These are phyloP conservation scores for Glycine tomentella DNA, from an alignment of 306 rosid species.

Conservation along the genomic window DNA sequence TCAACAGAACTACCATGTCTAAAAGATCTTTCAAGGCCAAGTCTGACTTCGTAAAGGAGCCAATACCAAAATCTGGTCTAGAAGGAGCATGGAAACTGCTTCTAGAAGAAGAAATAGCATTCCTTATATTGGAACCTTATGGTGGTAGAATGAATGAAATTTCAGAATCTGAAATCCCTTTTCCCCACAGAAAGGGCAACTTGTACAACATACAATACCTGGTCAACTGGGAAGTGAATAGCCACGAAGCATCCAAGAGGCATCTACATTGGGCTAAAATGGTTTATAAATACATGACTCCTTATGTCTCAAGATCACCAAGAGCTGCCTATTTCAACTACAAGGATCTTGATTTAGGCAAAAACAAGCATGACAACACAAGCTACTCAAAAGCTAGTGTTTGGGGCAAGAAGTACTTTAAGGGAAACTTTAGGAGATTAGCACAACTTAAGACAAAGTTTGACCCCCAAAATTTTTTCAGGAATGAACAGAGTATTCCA, in stretches of 20 bases:
- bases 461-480: conserved; percentile 54
- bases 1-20: conserved; percentile 46
- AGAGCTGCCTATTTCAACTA: conserved; percentile 49
- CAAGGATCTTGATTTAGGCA: conserved; percentile 57
- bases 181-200: conserved; percentile 68
- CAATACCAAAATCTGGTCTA: conserved; percentile 56
- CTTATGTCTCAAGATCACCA: conserved; percentile 52
- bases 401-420: conserved; percentile 55
- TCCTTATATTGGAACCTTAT: conserved; percentile 57
- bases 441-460: conserved; percentile 48
- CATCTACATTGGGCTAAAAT: conserved; percentile 43
- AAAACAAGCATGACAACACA: conserved; percentile 35
- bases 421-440: conserved; percentile 51
- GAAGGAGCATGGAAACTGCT: conserved; percentile 62
- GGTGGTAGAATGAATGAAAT: conserved; percentile 71
- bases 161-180: conserved; percentile 54
- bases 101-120: conserved; percentile 47
- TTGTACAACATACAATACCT: conserved; percentile 52
- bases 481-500: conserved; percentile 58
- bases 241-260: conserved; percentile 24
- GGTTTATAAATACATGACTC: conserved; percentile 49
- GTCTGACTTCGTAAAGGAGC: conserved; percentile 61
- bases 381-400: conserved; percentile 48
- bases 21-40: conserved; percentile 67
- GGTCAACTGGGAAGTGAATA: conserved; percentile 43